Conservation (phyloP, 2,329 filamentous ascomycete genomes). For the Aspergillus pseudoterreus region DNA sequence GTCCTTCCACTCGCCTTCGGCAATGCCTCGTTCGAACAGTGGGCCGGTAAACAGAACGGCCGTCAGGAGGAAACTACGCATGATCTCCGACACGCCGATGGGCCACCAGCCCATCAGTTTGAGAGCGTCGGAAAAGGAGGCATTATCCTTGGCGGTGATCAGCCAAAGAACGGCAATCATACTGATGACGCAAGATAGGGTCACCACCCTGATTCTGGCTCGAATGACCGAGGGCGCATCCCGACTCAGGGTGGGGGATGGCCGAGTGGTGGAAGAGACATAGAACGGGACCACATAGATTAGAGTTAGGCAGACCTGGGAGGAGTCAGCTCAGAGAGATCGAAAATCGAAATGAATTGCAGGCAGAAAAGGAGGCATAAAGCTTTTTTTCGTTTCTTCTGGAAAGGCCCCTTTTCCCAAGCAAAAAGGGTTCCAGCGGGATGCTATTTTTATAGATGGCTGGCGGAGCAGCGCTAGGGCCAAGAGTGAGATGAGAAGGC, state of each 20-base stretch:
- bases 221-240: constrained; percentile 88
- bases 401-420: not conserved
- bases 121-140: constrained; percentile 53
- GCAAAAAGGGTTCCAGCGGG: not conserved
- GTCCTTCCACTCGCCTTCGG: constrained; percentile 66
- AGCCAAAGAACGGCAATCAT: constrained; percentile 65
- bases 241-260: constrained; percentile 72
- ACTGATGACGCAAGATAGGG: constrained; percentile 67
- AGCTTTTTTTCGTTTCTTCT: not conserved
- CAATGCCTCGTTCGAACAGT: constrained; percentile 72
- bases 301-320: constrained; percentile 73
- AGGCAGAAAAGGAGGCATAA: not conserved
- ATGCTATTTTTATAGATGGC: constrained; percentile 13
- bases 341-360: too few relatives aligned
- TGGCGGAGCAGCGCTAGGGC: constrained; percentile 4
- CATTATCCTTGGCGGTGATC: constrained; percentile 53
- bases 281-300: constrained; percentile 92
- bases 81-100: constrained; percentile 60
- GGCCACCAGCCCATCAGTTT: constrained; percentile 81
- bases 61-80: constrained; percentile 66
- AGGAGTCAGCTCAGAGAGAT: not conserved
- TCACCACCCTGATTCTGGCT: constrained; percentile 77
- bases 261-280: constrained; percentile 72
- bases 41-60: constrained; percentile 77
- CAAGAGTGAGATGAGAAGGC: constrained; percentile 3